These are phyloP conservation scores for Scenedesmus sp. DNA, from an alignment of 163 green algal genomes.

Conservation along the genomic window DNA sequence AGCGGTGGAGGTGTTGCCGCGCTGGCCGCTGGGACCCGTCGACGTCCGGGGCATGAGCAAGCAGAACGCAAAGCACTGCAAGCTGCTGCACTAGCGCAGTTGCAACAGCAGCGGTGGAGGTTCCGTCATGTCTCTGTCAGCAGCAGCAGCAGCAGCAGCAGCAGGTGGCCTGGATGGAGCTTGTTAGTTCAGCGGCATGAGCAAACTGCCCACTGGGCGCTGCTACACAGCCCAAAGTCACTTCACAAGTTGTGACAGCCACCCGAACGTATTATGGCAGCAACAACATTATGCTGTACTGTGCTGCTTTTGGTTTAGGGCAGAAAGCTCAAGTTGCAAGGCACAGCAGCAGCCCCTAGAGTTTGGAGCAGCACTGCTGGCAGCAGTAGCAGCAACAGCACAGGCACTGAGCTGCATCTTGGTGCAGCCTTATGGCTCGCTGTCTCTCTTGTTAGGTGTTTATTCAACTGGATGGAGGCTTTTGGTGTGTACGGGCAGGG, in stretches of 20 bases:
- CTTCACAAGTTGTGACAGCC: too few species aligned
- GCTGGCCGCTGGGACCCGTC: conserved; percentile 69
- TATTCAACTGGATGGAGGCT: too few species aligned
- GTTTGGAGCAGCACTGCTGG: not conserved
- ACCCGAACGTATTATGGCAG: too few species aligned
- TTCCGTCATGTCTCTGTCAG: not conserved
- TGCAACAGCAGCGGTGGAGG: not conserved
- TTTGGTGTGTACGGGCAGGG: too few species aligned
- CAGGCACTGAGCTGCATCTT: too few species aligned
- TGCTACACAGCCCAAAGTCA: conserved; percentile 50
- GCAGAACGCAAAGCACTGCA: conserved; percentile 57
- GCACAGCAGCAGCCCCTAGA: too few species aligned
- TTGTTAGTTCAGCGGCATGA: conserved; percentile 61
- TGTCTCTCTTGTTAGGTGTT: too few species aligned
- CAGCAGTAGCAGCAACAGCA: too few species aligned
- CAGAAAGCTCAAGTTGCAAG: too few species aligned
- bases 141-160: not conserved
- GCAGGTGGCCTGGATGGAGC: conserved; percentile 45
- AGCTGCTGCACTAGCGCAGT: conserved; percentile 56
- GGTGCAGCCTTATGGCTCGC: too few species aligned
- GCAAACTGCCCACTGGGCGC: conserved; percentile 59
- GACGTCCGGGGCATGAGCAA: conserved; percentile 61
- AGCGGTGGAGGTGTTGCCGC: conserved; percentile 6
- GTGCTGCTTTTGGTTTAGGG: too few species aligned
- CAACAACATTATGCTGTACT: too few species aligned